A percentile compares a stretch with the other conserved stretches of the same genome.
phyloP scores from a whole-genome alignment of 2,329 filamentous ascomycete genomes.

The Trichoderma sp. region DNA sequence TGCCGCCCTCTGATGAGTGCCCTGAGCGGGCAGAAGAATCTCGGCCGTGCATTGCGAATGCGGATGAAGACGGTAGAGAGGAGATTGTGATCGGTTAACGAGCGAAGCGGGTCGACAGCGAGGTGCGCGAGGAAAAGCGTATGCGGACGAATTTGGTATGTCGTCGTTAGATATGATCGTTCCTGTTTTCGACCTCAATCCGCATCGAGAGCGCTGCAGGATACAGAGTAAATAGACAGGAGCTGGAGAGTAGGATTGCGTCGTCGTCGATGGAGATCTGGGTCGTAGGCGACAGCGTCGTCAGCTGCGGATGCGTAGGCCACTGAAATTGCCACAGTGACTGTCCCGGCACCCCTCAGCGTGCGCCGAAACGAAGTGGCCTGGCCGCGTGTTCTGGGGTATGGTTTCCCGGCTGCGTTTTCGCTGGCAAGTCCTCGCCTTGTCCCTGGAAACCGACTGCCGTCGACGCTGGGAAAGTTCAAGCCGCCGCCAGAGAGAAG shows the following conservation, averaged over 20 bases:
- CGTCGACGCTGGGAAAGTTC: slow-evolving; percentile 13
- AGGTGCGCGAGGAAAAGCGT: background rate
- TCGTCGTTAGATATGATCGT: background rate
- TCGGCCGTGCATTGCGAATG: slow-evolving; percentile 43
- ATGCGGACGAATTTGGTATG: background rate
- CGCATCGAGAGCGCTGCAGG: slow-evolving; percentile 1
- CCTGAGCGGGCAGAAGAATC: slow-evolving; percentile 40
- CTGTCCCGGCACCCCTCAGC: slow-evolving; percentile 28
- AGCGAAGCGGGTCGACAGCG: slow-evolving; percentile 19
- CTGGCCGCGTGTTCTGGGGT: background rate
- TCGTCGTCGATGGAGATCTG: slow-evolving; percentile 24
- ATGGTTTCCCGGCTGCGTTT: background rate
- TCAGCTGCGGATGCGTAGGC: slow-evolving; percentile 38
- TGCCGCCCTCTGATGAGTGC: slow-evolving; percentile 38
- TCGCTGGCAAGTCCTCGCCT: background rate
- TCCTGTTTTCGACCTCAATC: background rate
- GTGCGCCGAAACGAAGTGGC: slow-evolving; percentile 8
- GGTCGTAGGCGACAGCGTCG: slow-evolving; percentile 34
- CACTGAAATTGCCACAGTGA: slow-evolving; percentile 31
- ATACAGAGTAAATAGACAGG: slow-evolving; percentile 5
- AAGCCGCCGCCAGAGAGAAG: slow-evolving; percentile 13
- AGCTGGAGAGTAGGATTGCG: slow-evolving; percentile 16
- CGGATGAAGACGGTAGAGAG: slow-evolving; percentile 23
- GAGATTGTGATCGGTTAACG: slow-evolving; percentile 1
- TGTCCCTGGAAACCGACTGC: slow-evolving; percentile 1